Conservation (phyloP, 1,139 yeast species). For the Debaryomyces udenii region DNA sequence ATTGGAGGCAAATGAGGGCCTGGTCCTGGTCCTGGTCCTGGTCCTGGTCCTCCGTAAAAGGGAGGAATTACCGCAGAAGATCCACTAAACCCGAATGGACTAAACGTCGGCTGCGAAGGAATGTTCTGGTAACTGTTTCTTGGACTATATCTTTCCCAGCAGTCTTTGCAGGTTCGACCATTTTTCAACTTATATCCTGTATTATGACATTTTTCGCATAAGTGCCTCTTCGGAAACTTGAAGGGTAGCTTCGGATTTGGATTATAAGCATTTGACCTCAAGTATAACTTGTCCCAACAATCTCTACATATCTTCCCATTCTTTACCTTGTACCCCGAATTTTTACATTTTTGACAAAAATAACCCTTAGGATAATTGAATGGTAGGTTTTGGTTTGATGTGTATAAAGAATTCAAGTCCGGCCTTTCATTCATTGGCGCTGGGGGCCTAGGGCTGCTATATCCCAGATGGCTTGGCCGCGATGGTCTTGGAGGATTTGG, state of each 20-base stretch:
- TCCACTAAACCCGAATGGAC: conserved; percentile 11
- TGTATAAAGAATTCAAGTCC: conserved; percentile 20
- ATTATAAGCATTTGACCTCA: conserved; percentile 36
- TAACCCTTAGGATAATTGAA: conserved; percentile 49
- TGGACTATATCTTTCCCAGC: conserved; percentile 70
- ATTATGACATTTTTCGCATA: conserved; percentile 73
- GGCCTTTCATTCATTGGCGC: background rate
- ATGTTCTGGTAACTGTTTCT: conserved; percentile 24
- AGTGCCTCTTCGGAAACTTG: conserved; percentile 61
- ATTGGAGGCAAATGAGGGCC: conserved; percentile 29
- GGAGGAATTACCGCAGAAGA: conserved; percentile 11
- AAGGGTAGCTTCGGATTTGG: conserved; percentile 44
- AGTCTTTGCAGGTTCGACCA: conserved; percentile 68
- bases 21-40: conserved; percentile 12
- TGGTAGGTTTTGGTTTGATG: conserved; percentile 51
- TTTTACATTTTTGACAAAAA: conserved; percentile 43
- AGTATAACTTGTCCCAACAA: conserved; percentile 41
- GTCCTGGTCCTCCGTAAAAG: conserved; percentile 11
- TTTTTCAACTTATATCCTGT: conserved; percentile 70
- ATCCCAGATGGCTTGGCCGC: conserved; percentile 8
- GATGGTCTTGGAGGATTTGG: conserved; percentile 12
- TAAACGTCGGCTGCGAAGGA: conserved; percentile 13
- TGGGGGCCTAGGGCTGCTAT: conserved; percentile 2
- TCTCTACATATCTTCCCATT: conserved; percentile 34
- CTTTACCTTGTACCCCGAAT: conserved; percentile 40